Evolutionary conservation across 202 grass and related monocot species (phyloP), one percentile per base, ranked within the genome.

Genomic region (Elaeis oleifera): DNA sequence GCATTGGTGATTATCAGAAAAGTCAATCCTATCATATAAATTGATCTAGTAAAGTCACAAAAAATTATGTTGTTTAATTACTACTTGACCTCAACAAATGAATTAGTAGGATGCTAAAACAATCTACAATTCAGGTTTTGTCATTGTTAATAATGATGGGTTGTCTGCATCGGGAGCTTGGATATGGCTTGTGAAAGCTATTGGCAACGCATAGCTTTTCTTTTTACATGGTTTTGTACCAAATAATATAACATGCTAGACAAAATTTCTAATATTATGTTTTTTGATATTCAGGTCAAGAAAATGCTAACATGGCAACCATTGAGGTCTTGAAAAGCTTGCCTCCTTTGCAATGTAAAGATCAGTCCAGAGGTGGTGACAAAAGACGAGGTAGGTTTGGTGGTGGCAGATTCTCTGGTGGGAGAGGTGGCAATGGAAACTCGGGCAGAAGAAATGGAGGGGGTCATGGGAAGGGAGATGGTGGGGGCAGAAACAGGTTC

Each of bases 291-390:
- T 9, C 64, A 94, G 94, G 71, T 19, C 63, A 84, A 3, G 70
- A 94, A 57, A 99, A 78, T 3, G 94, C 79, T 0, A 49, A 81
- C 16, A 83, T 78, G 61, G 75, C 84, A 19, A 82, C 88, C 25
- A 58, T 99, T 23, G 88, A 94, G 74, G 85, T 94, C 69, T 54
- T 89, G 66, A 76, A 80, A 60, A 69, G 70, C 13, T 21, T 99
- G 77, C 88, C 94, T 65, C 75, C 82, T 7, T 76, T 99, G 80
- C 94, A 99, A 78, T 88, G 89, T 22, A 89, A 53, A 53, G 85
- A 99, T 0, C 74, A 87, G 60, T 65, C 71, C 18, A 89, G 71
- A 65, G 88, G 87, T 17, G 72, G 72, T 32, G 52, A 50, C 50
- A 32, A 23, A 11, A 74, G 85, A 0, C 66, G 90, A 15, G 78